Evolutionary conservation across 257 asterid genomes (phyloP), one percentile per base, ranked within the genome.

Genomic region (Solanum ossicruentum): DNA sequence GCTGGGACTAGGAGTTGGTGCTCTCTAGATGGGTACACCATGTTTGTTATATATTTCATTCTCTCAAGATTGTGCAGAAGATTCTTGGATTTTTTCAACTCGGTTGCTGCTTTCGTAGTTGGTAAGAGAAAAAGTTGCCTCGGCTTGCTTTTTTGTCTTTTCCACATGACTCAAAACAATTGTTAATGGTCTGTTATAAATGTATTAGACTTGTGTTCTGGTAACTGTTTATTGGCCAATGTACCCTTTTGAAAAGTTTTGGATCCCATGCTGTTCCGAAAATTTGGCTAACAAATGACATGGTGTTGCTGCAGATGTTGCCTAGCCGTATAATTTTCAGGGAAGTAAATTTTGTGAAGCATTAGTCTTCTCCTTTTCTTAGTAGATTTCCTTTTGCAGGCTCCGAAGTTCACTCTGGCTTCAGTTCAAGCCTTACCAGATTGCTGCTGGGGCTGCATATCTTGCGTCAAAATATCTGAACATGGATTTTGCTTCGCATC

Each of bases 391-490:
- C 11, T 85, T 87, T 90, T 92, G 92, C 91, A 97, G 99, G 91
- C 95, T 97, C 85, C 89, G 98, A 86, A 97, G 98, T 89, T 95
- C 98, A 2, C 85, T 97, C 54, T 97, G 99, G 98, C 98, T 97
- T 83, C 99, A 97, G 91, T 97, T 97, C 96, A 95, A 95, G 88
- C 98, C 99, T 85, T 94, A 97, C 58, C 98, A 97, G 91, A 97
- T 97, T 84, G 99, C 99, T 88, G 99, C 98, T 54, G 99, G 98
- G 84, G 98, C 98, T 86, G 99, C 99, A 39, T 97, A 95, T 86
- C 98, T 95, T 85, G 98, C 99, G 86, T 94, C 98, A n/a, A 95
- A 97, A 77, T 88, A 88, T 82, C 88, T 97, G 72, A 92, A 92
- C 86, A 87, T 97, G 96, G 93, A 95, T 89, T 94, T 93, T 82